phyloP scores from a whole-genome alignment of 1,139 yeast species.

The Chernovozyma aurita region DNA sequence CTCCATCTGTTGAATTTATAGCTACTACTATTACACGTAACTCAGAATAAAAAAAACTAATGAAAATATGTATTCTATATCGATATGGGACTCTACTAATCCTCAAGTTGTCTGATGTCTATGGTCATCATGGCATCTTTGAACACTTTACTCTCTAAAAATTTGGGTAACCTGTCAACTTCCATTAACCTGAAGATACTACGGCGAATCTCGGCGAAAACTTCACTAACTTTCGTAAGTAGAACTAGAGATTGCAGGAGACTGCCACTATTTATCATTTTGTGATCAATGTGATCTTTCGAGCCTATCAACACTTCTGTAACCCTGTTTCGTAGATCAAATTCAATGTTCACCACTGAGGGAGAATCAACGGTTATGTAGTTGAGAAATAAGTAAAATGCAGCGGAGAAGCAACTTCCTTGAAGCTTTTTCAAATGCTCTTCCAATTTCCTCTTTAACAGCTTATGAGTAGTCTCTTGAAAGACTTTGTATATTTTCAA shows the following conservation, averaged over 20 bases:
- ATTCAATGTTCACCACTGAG: slow-evolving; percentile 67
- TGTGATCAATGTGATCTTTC: not conserved
- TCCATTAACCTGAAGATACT: slow-evolving; percentile 62
- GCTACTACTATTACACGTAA: not conserved
- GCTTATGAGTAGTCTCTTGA: slow-evolving; percentile 10
- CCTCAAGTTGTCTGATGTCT: slow-evolving; percentile 4
- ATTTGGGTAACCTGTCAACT: slow-evolving; percentile 70
- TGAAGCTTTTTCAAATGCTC: slow-evolving; percentile 40
- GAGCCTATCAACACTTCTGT: slow-evolving; percentile 33
- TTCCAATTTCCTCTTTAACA: slow-evolving; percentile 8
- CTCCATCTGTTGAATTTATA: not conserved
- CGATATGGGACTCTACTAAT: no score
- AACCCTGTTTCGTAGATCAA: slow-evolving; percentile 46
- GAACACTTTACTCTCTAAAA: slow-evolving; percentile 35
- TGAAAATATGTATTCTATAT: not conserved
- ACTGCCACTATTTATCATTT: no score
- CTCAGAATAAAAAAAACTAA: not conserved
- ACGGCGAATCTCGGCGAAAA: slow-evolving; percentile 39
- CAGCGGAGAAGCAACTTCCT: slow-evolving; percentile 51
- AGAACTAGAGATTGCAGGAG: not conserved
- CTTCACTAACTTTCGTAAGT: slow-evolving; percentile 3
- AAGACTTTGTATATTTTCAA: slow-evolving; percentile 17
- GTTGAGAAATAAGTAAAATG: slow-evolving; percentile 62
- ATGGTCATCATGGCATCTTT: slow-evolving; percentile 12
- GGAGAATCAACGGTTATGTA: slow-evolving; percentile 71